phyloP scores from a whole-genome alignment of 2,329 filamentous ascomycete species.

The Epichloe sylvatica region DNA sequence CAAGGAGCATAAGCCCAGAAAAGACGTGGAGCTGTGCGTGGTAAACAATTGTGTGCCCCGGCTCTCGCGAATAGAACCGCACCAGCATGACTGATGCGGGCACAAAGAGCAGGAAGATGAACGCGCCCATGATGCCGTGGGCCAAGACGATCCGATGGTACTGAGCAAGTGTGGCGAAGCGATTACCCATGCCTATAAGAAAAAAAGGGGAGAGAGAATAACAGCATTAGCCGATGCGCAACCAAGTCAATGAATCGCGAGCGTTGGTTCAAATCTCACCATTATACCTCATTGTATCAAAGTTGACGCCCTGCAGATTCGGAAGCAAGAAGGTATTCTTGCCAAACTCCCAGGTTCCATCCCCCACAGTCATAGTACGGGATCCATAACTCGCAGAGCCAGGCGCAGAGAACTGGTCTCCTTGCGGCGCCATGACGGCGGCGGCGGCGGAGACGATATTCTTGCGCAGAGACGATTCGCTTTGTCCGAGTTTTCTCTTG shows the following conservation, averaged over 20 bases:
- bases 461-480: not conserved
- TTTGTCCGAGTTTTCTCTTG: not conserved
- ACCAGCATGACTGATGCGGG: slow-evolving; percentile 61
- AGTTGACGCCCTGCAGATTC: slow-evolving; percentile 62
- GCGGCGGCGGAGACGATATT: slow-evolving; percentile 8
- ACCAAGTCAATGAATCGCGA: too few species aligned
- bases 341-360: slow-evolving; percentile 70
- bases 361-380: slow-evolving; percentile 57
- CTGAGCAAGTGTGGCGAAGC: slow-evolving; percentile 53
- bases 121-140: slow-evolving; percentile 57
- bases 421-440: slow-evolving; percentile 45
- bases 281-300: slow-evolving; percentile 75
- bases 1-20: slow-evolving; percentile 52
- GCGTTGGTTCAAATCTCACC: slow-evolving; percentile 30
- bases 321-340: slow-evolving; percentile 68
- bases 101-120: slow-evolving; percentile 62
- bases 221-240: not conserved
- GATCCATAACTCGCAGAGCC: slow-evolving; percentile 62
- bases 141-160: slow-evolving; percentile 59
- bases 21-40: slow-evolving; percentile 65
- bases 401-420: slow-evolving; percentile 49
- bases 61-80: slow-evolving; percentile 53
- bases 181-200: slow-evolving; percentile 60
- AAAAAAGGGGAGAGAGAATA: not conserved
- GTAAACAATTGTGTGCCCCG: slow-evolving; percentile 47